These are phyloP conservation scores for Breviolum minutum DNA, from an alignment of 73 alveolate genomes.

Conservation along the genomic window DNA sequence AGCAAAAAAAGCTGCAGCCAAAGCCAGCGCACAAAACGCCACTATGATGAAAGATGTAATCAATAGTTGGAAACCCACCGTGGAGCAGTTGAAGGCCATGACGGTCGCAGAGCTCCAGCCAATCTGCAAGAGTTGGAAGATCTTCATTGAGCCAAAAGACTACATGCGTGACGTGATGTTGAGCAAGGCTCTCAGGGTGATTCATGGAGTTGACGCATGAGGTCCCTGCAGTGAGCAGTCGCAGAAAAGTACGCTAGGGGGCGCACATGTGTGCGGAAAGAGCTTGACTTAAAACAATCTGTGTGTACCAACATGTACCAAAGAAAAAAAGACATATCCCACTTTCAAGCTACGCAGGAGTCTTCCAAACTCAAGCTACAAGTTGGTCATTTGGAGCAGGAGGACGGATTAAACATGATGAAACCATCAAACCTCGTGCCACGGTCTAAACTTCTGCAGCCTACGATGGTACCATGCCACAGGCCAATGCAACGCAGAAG, in stretches of 20 bases:
- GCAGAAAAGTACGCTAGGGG: too few species aligned
- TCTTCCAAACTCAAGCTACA: not conserved
- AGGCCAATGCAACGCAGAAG: conserved; percentile 4
- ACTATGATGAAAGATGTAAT: conserved; percentile 36
- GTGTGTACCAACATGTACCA: too few species aligned
- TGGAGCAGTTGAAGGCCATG: conserved; percentile 65
- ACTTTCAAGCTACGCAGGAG: not conserved
- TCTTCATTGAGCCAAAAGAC: conserved; percentile 84
- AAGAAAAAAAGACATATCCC: too few species aligned
- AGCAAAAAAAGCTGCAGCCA: conserved; percentile 43
- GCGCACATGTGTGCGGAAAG: too few species aligned
- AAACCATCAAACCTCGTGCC: too few species aligned
- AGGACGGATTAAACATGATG: not conserved
- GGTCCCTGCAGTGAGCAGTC: not conserved
- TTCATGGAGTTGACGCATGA: conserved; percentile 21
- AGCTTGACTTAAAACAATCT: too few species aligned
- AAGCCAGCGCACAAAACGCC: conserved; percentile 57
- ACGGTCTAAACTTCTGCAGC: too few species aligned
- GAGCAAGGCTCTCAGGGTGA: conserved; percentile 80
- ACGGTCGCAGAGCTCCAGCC: conserved; percentile 92
- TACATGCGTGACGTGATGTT: conserved; percentile 92
- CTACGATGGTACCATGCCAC: not conserved
- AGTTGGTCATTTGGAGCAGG: not conserved
- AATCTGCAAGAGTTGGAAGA: conserved; percentile 81
- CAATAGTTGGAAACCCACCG: conserved; percentile 58